Percentiles rank a stretch among this genome's conserved stretches.
Evolutionary conservation across 2,329 filamentous ascomycete genomes (phyloP).

Genomic region (Bipolaris gigantea): DNA sequence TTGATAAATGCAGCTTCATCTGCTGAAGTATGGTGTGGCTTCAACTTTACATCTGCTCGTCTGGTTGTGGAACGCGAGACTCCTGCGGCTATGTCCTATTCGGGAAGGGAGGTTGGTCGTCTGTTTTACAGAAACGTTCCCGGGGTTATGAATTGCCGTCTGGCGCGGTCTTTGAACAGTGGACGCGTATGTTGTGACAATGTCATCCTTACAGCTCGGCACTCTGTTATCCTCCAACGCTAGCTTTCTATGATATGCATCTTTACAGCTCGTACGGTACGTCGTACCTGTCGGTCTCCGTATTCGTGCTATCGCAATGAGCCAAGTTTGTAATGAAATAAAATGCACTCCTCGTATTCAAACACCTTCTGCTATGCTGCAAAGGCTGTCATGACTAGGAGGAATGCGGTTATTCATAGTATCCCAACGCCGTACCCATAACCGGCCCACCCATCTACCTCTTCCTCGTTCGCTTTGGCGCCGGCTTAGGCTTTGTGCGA

Average conservation of each 20-base stretch:
- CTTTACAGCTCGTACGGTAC: neutral
- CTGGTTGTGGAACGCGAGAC: conserved; percentile 60
- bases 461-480: conserved; percentile 37
- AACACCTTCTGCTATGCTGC: neutral
- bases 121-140: conserved; percentile 59
- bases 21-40: conserved; percentile 65
- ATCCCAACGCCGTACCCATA: neutral
- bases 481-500: conserved; percentile 29
- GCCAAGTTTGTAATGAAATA: neutral
- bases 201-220: neutral
- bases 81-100: conserved; percentile 54
- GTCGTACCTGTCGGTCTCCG: too few relatives aligned
- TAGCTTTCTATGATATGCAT: neutral
- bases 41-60: conserved; percentile 71
- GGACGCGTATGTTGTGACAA: too few relatives aligned
- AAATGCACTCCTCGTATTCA: neutral
- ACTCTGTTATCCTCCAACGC: neutral
- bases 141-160: conserved; percentile 62
- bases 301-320: neutral
- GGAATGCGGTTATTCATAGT: conserved; percentile 3
- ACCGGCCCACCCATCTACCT: conserved; percentile 3
- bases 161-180: conserved; percentile 54
- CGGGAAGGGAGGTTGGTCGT: conserved; percentile 54
- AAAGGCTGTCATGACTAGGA: neutral
- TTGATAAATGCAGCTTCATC: conserved; percentile 63